phyloP scores from a whole-genome alignment of 2,329 filamentous ascomycete species.

The Stenocarpella maydis region DNA sequence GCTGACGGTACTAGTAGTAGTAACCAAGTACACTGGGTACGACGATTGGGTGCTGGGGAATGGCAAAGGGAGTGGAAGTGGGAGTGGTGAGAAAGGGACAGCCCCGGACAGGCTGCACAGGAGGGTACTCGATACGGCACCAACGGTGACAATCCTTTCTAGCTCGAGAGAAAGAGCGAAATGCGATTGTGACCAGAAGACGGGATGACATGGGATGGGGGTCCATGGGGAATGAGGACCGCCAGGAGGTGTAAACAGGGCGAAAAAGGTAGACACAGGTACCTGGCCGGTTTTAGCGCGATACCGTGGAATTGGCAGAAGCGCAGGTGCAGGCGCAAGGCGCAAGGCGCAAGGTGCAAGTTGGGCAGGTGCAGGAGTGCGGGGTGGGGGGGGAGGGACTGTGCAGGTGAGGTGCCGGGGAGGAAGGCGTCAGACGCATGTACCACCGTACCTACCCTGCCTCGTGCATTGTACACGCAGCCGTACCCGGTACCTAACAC shows the following conservation, averaged over 20 bases:
- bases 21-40: too few relatives aligned
- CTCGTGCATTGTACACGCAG: slow-evolving; percentile 20
- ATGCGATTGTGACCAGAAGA: slow-evolving; percentile 34
- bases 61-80: not conserved
- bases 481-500: slow-evolving; percentile 19
- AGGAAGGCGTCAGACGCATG: slow-evolving; percentile 25
- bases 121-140: slow-evolving; percentile 28
- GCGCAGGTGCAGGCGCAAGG: slow-evolving; percentile 14
- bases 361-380: slow-evolving; percentile 16
- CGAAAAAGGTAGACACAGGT: slow-evolving; percentile 25
- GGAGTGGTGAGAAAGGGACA: not conserved
- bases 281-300: slow-evolving; percentile 29
- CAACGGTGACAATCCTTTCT: slow-evolving; percentile 30
- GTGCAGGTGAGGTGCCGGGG: slow-evolving; percentile 15
- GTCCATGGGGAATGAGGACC: slow-evolving; percentile 32
- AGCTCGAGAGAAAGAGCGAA: slow-evolving; percentile 23
- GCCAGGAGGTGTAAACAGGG: slow-evolving; percentile 26
- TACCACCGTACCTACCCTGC: slow-evolving; percentile 13
- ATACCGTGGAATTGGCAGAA: slow-evolving; percentile 27
- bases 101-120: slow-evolving; percentile 5
- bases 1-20: slow-evolving; percentile 21
- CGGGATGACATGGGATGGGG: slow-evolving; percentile 32
- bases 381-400: not conserved
- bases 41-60: slow-evolving; percentile 1
- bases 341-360: slow-evolving; percentile 10